phyloP scores from a whole-genome alignment of 768 basidiomycete species.

The Termitomyces eurrhizus region DNA sequence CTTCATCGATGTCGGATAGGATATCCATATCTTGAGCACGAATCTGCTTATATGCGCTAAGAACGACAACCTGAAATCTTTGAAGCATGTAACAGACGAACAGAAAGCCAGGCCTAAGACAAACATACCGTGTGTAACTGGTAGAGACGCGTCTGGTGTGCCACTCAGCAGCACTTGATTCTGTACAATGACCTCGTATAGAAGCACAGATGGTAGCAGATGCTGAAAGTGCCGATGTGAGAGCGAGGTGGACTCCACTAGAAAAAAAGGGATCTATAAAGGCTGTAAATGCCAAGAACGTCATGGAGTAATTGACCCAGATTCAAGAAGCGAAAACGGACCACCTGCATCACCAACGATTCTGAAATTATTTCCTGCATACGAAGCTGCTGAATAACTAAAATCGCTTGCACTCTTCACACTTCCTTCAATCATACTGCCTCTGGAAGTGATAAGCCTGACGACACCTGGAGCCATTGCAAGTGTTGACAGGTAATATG shows the following conservation, averaged over 20 bases:
- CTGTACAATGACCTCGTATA: constrained; percentile 45
- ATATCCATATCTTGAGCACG: constrained; percentile 53
- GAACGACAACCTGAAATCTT: constrained; percentile 65
- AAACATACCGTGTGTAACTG: constrained; percentile 58
- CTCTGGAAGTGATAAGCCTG: constrained; percentile 35
- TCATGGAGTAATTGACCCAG: background rate
- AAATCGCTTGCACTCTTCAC: constrained; percentile 58
- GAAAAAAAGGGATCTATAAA: constrained; percentile 70
- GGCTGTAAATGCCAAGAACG: constrained; percentile 27
- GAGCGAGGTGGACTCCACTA: constrained; percentile 58
- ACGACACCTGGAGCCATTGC: constrained; percentile 44
- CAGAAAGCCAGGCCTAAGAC: background rate
- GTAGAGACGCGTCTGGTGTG: constrained; percentile 53
- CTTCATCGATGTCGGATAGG: constrained; percentile 61
- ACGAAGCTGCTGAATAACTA: constrained; percentile 58
- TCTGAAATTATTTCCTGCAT: constrained; percentile 51
- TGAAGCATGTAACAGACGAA: background rate
- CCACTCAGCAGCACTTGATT: constrained; percentile 44
- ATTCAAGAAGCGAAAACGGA: constrained; percentile 21
- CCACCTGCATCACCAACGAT: constrained; percentile 69
- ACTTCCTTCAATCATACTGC: constrained; percentile 33
- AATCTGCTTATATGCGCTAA: constrained; percentile 75
- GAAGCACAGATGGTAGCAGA: constrained; percentile 55
- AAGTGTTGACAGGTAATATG: constrained; percentile 43
- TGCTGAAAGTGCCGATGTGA: constrained; percentile 59